Conservation (phyloP, 306 rosid genomes). For the Lathyrus aphaca region DNA sequence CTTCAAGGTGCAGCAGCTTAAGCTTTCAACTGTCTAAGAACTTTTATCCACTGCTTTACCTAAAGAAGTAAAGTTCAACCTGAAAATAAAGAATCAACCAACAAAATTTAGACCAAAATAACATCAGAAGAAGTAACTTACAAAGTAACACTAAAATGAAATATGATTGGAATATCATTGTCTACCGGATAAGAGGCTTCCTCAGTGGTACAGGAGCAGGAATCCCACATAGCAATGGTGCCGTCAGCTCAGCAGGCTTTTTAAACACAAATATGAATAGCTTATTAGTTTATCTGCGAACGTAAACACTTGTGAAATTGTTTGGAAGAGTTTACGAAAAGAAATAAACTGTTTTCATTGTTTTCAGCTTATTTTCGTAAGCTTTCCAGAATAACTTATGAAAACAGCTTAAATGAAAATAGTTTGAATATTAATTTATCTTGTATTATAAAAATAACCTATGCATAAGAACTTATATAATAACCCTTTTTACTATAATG, state of each 20-base stretch:
- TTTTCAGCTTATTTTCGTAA: not conserved
- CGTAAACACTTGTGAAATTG: not conserved
- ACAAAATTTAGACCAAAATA: constrained; percentile 16
- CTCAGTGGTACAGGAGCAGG: constrained; percentile 52
- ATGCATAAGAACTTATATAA: not conserved
- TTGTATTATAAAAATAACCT: not conserved
- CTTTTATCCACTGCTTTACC: constrained; percentile 69
- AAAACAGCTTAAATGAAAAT: not conserved
- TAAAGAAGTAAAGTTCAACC: constrained; percentile 87
- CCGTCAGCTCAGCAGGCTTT: constrained; percentile 78
- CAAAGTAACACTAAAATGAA: not conserved
- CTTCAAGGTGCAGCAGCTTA: constrained; percentile 34
- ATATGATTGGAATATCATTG: constrained; percentile 7
- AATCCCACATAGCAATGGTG: constrained; percentile 50
- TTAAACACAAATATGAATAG: constrained; percentile 12
- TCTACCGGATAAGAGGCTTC: constrained; percentile 82
- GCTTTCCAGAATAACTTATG: not conserved
- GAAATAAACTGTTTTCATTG: not conserved
- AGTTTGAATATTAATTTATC: not conserved
- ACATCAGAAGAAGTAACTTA: not conserved
- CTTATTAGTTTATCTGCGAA: not conserved
- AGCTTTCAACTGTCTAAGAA: constrained; percentile 42
- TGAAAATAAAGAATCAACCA: constrained; percentile 42
- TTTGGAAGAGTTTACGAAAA: not conserved
- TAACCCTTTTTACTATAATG: not conserved